phyloP scores from a whole-genome alignment of 2,329 filamentous ascomycete genomes.

The Dothideomycetidae sp. region DNA sequence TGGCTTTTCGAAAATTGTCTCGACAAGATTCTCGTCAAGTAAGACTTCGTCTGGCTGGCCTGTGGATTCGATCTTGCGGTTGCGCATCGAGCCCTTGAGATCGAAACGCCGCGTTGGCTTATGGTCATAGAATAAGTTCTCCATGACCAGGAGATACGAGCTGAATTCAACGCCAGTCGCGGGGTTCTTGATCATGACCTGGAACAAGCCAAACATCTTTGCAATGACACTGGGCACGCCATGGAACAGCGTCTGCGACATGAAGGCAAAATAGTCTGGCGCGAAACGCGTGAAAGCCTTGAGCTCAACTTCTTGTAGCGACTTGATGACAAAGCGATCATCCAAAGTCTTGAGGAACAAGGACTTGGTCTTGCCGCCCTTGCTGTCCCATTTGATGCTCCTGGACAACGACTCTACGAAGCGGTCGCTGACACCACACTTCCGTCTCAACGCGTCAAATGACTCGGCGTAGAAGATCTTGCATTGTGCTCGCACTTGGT shows the following conservation, averaged over 20 bases:
- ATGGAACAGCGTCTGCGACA: constrained; percentile 91
- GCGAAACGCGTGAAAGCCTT: constrained; percentile 90
- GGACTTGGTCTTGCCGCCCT: constrained; percentile 94
- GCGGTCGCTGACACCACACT: constrained; percentile 83
- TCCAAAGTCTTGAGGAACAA: constrained; percentile 95
- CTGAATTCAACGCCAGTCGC: constrained; percentile 84
- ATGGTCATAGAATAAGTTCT: constrained; percentile 95
- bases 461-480: constrained; percentile 99
- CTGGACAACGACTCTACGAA: constrained; percentile 91
- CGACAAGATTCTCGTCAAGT: constrained; percentile 95
- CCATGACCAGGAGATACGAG: constrained; percentile 86
- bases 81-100: constrained; percentile 95
- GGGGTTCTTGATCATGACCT: constrained; percentile 93
- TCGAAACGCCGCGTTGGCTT: constrained; percentile 70
- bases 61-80: constrained; percentile 90
- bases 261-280: constrained; percentile 92
- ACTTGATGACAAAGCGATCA: constrained; percentile 85
- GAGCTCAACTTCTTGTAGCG: constrained; percentile 78
- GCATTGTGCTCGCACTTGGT: constrained; percentile 87
- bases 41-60: constrained; percentile 94
- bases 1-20: constrained; percentile 95
- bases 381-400: constrained; percentile 95
- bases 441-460: constrained; percentile 84
- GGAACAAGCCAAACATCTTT: constrained; percentile 98
- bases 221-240: constrained; percentile 87